Base-by-base conservation (phyloP, 2,329 filamentous ascomycete genomes). In the Hypoxylon sp. region DNA sequence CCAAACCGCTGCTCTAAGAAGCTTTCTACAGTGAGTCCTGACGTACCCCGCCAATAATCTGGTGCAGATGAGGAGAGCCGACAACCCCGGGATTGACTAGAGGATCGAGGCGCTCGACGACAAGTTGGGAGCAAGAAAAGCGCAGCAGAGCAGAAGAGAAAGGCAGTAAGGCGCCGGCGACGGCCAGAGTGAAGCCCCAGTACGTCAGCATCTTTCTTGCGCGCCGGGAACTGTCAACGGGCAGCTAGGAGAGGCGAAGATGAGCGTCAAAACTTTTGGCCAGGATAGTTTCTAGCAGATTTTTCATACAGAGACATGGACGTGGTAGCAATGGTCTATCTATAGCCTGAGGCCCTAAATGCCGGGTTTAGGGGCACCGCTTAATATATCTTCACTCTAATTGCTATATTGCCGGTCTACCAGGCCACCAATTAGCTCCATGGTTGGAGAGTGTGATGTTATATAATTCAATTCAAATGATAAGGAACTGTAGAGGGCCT, bases 41-140 rank as follows among this genome's bases (percentile, higher is more conserved):
- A 56, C 61, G 12, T 59, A 65, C 63, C 25, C 65, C 65, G 15
- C 65, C 65, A 15, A 68, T 64, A 11, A 67, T 35, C 27, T 68
- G 64, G 27, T 68, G 66, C 15, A 68, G 52, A 55, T 67, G 66
- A 7, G 55, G 58, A n/a, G 56, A 62, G 3, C 51, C 62, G 7
- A 56, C 52, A 1, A 64, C 60, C 2, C 63, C 63, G 21, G 63
- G 63, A 15, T 61, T 64, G 19, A 65, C 62, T 6, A 65, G 37
- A 19, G 63, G 63, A 20, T 65, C 63, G 11, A 65, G 60, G 3
- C 63, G 57, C 44, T 64, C 63, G 8, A 64, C 59, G n/a, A 63
- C 61, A 7, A 65, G 61, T 20, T 64, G 62, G 4, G 62, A 65
- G 29, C 62, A 64, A 21, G 63, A 65, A 51, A 64, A 65, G 2